Evolutionary conservation across 352 stramenopile genomes (phyloP), one percentile per base, ranked within the genome.

Genomic region (Pythium grandisporangium): DNA sequence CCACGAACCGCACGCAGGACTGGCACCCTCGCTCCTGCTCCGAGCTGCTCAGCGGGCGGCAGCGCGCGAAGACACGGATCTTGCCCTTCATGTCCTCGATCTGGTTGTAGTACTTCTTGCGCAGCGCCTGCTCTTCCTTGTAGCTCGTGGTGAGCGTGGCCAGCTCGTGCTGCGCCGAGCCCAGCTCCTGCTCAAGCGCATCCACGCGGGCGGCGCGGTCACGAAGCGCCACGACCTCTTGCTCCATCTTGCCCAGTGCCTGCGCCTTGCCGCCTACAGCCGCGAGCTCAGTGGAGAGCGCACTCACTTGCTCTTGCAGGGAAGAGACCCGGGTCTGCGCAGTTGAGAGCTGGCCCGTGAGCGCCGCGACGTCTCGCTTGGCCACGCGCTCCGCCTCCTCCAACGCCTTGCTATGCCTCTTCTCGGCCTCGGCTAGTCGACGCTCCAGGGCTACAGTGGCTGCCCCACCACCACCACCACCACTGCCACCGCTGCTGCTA

Each of bases 61-160:
- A 96, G 13, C 89, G 81, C 17, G 83, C 86, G 57, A 80, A 97
- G 16, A 97, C 89, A 24, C 89, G 78, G 57, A 97, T 97, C 60
- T 96, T 97, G 25, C 89, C 89, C 51, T 97, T 97, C 83, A 97
- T 95, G 64, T 97, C 89, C 52, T 97, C 90, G 55, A 97, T 96
- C 68, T 84, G 82, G 61, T 97, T 97, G 72, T 93, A 96, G 55
- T 97, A 96, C 51, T 96, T 97, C 66, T 96, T 96, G 17, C 88
- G 79, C 45, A 97, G 66, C 19, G 68, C 51, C 51, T 95, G 79
- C 49, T 96, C 85, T 43, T 95, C 82, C 17, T 70, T 76, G 59
- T 95, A 95, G 47, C 74, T 86, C 24, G 53, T 58, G 35, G 91
- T 77, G 17, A 93, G 64, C 20, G 74, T 80, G 16, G 34, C 40